Percentiles rank a stretch among this genome's conserved stretches.
Conservation (phyloP, 768 basidiomycete species). For the Candolleomyces aberdarensis region DNA sequence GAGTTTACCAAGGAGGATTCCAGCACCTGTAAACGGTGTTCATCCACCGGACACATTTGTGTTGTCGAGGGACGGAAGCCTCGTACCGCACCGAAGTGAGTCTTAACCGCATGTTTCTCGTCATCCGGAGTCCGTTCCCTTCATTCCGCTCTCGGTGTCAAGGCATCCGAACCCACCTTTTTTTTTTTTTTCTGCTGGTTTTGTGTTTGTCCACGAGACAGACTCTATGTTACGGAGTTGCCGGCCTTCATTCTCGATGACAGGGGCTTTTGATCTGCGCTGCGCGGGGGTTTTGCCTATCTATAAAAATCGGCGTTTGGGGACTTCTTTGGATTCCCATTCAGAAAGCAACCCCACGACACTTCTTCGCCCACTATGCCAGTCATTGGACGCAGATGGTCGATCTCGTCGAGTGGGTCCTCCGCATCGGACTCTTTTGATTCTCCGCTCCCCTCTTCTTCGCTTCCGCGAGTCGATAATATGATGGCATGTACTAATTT, state of each 20-base stretch:
- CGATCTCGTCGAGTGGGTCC: conserved; percentile 8
- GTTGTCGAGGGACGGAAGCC: conserved; percentile 84
- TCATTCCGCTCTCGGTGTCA: conserved; percentile 6
- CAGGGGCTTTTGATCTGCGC: too few species aligned
- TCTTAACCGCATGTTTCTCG: conserved; percentile 19
- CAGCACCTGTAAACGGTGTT: conserved; percentile 72
- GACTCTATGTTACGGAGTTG: too few species aligned
- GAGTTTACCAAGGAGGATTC: conserved; percentile 66
- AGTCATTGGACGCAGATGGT: background rate
- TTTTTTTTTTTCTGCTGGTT: background rate
- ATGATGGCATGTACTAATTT: conserved; percentile 37
- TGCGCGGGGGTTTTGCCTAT: background rate
- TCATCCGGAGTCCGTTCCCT: conserved; percentile 3
- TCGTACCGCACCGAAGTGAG: conserved; percentile 79
- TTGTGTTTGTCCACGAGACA: background rate
- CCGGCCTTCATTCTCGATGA: too few species aligned
- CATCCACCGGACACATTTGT: conserved; percentile 67
- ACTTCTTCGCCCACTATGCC: conserved; percentile 8
- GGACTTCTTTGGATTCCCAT: background rate
- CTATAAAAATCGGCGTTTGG: background rate
- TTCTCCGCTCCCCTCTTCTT: conserved; percentile 19
- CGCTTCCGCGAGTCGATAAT: conserved; percentile 28
- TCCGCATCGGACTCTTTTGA: conserved; percentile 14
- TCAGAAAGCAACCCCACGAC: background rate
- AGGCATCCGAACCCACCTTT: background rate